Evolutionary conservation across 164 flowering plant genomes (phyloP).

Genomic region (Vitis cinerea): DNA sequence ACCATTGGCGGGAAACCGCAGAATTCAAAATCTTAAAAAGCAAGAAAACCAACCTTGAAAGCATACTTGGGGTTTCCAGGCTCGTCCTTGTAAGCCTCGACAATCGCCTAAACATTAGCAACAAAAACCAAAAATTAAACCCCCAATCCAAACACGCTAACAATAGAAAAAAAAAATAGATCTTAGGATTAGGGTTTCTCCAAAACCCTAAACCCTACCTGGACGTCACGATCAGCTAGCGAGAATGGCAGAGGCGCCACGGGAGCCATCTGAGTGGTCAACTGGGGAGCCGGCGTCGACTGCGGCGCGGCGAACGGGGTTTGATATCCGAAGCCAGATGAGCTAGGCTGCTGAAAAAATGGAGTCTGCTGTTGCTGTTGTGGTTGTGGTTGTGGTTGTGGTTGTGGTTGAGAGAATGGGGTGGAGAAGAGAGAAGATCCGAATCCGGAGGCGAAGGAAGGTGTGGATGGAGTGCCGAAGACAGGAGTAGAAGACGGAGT

Average conservation of each 20-base stretch:
- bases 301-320: constrained; percentile 39
- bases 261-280: constrained; percentile 98
- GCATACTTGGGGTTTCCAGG: constrained; percentile 85
- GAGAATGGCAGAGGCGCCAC: constrained; percentile 93
- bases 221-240: constrained; percentile 95
- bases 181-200: constrained; percentile 11
- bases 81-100: constrained; percentile 93
- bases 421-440: constrained; percentile 73
- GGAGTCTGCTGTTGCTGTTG: constrained; percentile 44
- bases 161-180: not conserved
- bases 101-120: constrained; percentile 55
- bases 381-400: constrained; percentile 32
- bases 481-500: constrained; percentile 37
- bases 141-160: not conserved
- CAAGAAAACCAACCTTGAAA: constrained; percentile 63
- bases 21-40: constrained; percentile 5
- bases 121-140: not conserved
- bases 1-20: constrained; percentile 1
- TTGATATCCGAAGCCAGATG: constrained; percentile 51
- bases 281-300: constrained; percentile 47
- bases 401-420: constrained; percentile 52
- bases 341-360: constrained; percentile 40
- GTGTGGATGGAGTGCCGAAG: constrained; percentile 56
- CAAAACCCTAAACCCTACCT: constrained; percentile 33
- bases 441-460: constrained; percentile 47